Base-by-base conservation (phyloP, 495 filamentous ascomycete species). In the Trichoderma reesei region DNA sequence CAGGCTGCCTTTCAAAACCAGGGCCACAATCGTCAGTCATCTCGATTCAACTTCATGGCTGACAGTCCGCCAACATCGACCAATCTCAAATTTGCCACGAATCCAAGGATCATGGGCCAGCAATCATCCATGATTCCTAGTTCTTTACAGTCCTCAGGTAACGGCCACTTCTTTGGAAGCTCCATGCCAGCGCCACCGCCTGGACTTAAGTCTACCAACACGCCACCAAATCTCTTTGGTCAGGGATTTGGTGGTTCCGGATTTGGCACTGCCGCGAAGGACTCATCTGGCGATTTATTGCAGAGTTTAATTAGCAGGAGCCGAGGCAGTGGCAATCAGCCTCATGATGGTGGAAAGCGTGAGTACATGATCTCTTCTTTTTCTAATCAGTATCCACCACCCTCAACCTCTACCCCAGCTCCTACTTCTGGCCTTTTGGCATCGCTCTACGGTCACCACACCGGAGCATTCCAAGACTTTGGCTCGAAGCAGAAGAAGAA, bases 401-500 rank as follows among this genome's bases (percentile, higher is more conserved):
- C 78, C 65, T 87, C 89, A 79, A 87, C 89, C 80, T 89, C 91
- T 79, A 88, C 88, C 82, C 86, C 90, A 83, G 89, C 86, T 86
- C 87, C 90, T 85, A 86, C 87, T 83, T 86, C 90, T 81, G 87
- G 85, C 84, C 87, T 90, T 82, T 80, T 91, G 77, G 86, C 83
- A 87, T 88, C 88, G 85, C 90, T 91, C 85, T 93, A 92, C 83
- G 89, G 88, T 81, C 77, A 87, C 75, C 90, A 89, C 83, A 76
- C 87, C 81, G 89, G 89, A 80, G 82, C 83, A 78, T 87, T 86
- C 80, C 86, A 90, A 83, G 90, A 92, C 74, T 85, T 86, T 82
- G 88, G 86, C 79, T 85, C 86, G 81, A 96, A 96, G 88, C 89
- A 92, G 86, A 96, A 94, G 90, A 96, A 96, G 90, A 96, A 96